These are phyloP conservation scores for Neurospora tetraspora DNA, from an alignment of 495 filamentous ascomycete genomes.

Conservation along the genomic window DNA sequence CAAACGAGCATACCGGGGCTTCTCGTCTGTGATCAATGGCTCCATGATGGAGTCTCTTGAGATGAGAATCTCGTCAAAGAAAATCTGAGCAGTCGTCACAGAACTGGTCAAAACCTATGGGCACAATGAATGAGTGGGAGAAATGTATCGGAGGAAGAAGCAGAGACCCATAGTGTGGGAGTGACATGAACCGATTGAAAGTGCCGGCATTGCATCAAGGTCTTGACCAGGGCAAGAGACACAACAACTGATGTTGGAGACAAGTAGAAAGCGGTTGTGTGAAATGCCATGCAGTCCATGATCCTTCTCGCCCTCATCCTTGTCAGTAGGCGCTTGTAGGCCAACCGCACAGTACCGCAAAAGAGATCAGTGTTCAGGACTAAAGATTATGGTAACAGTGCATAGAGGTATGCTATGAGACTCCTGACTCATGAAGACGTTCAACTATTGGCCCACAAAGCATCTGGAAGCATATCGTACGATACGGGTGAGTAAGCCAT, in stretches of 20 bases:
- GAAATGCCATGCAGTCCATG: background rate
- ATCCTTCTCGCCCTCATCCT: background rate
- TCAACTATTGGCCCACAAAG: background rate
- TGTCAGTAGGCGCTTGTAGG: background rate
- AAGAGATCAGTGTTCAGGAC: background rate
- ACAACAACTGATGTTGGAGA: background rate
- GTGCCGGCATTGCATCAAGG: background rate
- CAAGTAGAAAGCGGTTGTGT: background rate
- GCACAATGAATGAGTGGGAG: background rate
- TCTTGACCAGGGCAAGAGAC: background rate
- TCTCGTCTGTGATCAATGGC: background rate
- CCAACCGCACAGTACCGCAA: background rate
- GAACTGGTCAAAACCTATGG: background rate
- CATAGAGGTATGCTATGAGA: background rate
- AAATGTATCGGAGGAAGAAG: background rate
- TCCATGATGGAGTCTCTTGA: background rate
- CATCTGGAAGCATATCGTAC: background rate
- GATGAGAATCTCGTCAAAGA: background rate
- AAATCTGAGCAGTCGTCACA: background rate
- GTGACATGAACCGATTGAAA: background rate
- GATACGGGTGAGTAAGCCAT: background rate
- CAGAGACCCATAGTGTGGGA: background rate
- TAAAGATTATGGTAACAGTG: background rate
- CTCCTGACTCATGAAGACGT: background rate
- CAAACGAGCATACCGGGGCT: background rate